Evolutionary conservation across 2,329 filamentous ascomycete genomes (phyloP), one percentile per base, ranked within the genome.

Genomic region (Ophiocordyceps sinensis): DNA sequence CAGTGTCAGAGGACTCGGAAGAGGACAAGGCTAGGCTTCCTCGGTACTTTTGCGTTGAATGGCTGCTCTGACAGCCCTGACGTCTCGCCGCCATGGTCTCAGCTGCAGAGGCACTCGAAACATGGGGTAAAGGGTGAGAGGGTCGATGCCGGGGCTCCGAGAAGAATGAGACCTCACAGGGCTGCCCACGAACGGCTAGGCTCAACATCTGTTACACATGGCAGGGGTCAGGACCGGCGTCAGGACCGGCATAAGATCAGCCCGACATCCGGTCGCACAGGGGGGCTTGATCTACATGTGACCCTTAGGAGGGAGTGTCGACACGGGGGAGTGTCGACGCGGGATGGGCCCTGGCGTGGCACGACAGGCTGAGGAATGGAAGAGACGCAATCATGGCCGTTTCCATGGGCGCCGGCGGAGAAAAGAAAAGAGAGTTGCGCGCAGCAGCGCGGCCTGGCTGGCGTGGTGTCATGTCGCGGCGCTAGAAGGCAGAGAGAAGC

Each of bases 251-350:
- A 51, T 49, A 66, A 49, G 58, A 66, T 62, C 57, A 63, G 51
- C 60, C 63, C 51, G 57, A 57, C 58, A 62, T 65, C 64, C 65
- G 64, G 65, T 67, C 63, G 60, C 62, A 63, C 60, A 60, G 47
- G 47, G 47, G 47, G 44, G 44, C 44, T 48, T 49, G 49, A 58
- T 57, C 57, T 45, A 44, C 44, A n/a, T n/a, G n/a, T n/a, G 45
- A 34, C 43, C 43, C 43, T 46, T 48, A 28, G 45, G 51, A 47
- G 39, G n/a, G n/a, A n/a, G n/a, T n/a, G n/a, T n/a, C n/a, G n/a
- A n/a, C n/a, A n/a, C n/a, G n/a, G n/a, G n/a, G 45, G 51, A 47
- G 39, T 36, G 10, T 29, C 23, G 14, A 26, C 13, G 31, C 17
- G 35, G 13, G 11, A 23, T 14, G 15, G 12, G 10, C 35, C 26